phyloP scores from a whole-genome alignment of 179 eudicot species.

The Actinidia arguta region DNA sequence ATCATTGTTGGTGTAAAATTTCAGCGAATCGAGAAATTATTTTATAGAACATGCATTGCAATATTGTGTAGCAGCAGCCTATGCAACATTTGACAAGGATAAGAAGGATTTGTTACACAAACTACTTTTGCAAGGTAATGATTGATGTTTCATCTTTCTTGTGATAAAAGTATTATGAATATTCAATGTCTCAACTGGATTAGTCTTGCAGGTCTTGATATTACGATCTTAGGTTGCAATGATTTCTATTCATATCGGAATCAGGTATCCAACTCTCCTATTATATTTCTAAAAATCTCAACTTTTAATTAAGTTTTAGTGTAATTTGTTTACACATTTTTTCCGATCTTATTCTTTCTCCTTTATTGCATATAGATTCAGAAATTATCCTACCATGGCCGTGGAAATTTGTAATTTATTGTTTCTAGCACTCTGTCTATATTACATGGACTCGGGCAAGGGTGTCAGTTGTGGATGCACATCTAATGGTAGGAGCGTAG shows the following conservation, averaged over 20 bases:
- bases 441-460: too few species aligned
- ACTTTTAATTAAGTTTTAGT: not conserved
- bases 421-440: too few species aligned
- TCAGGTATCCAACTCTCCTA: conserved; percentile 60
- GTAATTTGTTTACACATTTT: not conserved
- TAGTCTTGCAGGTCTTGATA: conserved; percentile 93
- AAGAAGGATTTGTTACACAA: conserved; percentile 67
- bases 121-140: conserved; percentile 77
- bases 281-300: not conserved
- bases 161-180: conserved; percentile 13
- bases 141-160: conserved; percentile 18
- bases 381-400: not conserved
- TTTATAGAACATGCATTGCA: conserved; percentile 97
- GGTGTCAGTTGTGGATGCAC: too few species aligned
- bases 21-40: conserved; percentile 85
- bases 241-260: conserved; percentile 96
- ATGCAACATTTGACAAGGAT: conserved; percentile 60
- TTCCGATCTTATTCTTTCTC: not conserved
- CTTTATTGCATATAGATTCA: not conserved
- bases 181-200: conserved; percentile 36
- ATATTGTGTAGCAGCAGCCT: conserved; percentile 88
- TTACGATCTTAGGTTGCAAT: conserved; percentile 94
- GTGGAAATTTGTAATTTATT: too few species aligned
- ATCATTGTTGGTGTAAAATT: conserved; percentile 17
- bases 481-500: too few species aligned